Evolutionary conservation across 371 early-diverging fungal genomes (phyloP).

Genomic region (Basidiobolus heterosporus): DNA sequence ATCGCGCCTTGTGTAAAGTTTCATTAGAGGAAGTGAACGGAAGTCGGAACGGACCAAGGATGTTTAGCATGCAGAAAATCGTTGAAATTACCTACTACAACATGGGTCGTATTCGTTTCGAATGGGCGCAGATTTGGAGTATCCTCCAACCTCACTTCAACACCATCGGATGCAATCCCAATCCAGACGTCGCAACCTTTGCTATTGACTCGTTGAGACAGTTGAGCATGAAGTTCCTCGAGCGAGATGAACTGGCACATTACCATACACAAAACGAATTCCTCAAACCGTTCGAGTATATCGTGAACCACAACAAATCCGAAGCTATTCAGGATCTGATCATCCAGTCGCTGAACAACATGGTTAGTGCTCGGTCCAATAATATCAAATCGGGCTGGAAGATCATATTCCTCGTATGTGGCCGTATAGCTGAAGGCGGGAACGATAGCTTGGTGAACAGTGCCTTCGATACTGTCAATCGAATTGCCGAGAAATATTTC

Average conservation of each 20-base stretch:
- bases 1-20: slow-evolving; percentile 63
- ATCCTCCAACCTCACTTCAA: slow-evolving; percentile 82
- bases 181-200: slow-evolving; percentile 61
- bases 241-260: slow-evolving; percentile 80
- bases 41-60: slow-evolving; percentile 41
- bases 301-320: slow-evolving; percentile 57
- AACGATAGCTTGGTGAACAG: slow-evolving; percentile 42
- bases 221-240: slow-evolving; percentile 86
- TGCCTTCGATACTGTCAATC: slow-evolving; percentile 48
- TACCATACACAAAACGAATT: slow-evolving; percentile 95
- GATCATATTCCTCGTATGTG: slow-evolving; percentile 64
- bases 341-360: slow-evolving; percentile 71
- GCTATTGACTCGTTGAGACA: slow-evolving; percentile 84
- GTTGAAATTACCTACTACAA: slow-evolving; percentile 93
- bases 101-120: slow-evolving; percentile 90
- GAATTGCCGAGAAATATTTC: slow-evolving; percentile 43
- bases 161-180: slow-evolving; percentile 17
- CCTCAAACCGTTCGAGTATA: slow-evolving; percentile 74
- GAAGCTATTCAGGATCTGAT: slow-evolving; percentile 81
- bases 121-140: slow-evolving; percentile 91
- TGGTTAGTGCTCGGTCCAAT: slow-evolving; percentile 60
- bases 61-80: slow-evolving; percentile 80
- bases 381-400: slow-evolving; percentile 83
- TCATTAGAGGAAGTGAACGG: slow-evolving; percentile 81
- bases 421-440: slow-evolving; percentile 57